Base-by-base conservation (phyloP, 2,329 filamentous ascomycete species). In the Drechslera avenae region DNA sequence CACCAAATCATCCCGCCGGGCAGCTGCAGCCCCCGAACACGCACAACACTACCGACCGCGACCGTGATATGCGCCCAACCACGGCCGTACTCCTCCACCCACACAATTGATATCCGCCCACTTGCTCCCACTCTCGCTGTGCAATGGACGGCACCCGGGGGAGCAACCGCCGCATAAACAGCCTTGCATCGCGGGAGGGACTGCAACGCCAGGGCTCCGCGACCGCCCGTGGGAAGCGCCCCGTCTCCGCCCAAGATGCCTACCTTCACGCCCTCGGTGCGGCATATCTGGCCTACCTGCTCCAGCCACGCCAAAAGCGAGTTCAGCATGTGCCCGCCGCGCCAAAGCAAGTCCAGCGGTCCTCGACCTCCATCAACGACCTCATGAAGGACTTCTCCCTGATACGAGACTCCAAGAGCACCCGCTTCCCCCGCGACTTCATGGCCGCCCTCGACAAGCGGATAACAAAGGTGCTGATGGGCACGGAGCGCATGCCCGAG, bases 201-300 rank as follows among this genome's bases (percentile, higher is more conserved):
- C 67, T 74, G 35, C 71, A 74, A 59, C 75, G 75, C 36, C 63
- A 70, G 42, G 54, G 60, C 59, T 69, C 68, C 49, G 74, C 71
- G 39, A 71, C 70, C 44, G 50, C 56, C 7, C 68, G 71, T 47
- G 66, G 64, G 52, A 75, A 73, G 54, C 72, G 67, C 47, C 60
- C 67, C 48, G 71, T 79, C 48, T 67, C 70, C 55, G 69, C 80
- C 72, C 89, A 95, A 64, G 91, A 97, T 75, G 92, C 91, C 69
- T 96, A 95, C 77, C 89, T 86, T 57, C 96, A 91, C 76, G 91
- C 92, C 64, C 85, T 99, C 46, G 89, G 94, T 56, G 87, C 90
- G 62, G 93, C 93, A 62, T 97, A 91, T 75, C 88, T 99, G 51
- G 83, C 93, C 74, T 95, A 99, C 75, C 86, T 97, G 36, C 83